These are phyloP conservation scores for Penicillium lagena DNA, from an alignment of 495 filamentous ascomycete species.

Conservation along the genomic window DNA sequence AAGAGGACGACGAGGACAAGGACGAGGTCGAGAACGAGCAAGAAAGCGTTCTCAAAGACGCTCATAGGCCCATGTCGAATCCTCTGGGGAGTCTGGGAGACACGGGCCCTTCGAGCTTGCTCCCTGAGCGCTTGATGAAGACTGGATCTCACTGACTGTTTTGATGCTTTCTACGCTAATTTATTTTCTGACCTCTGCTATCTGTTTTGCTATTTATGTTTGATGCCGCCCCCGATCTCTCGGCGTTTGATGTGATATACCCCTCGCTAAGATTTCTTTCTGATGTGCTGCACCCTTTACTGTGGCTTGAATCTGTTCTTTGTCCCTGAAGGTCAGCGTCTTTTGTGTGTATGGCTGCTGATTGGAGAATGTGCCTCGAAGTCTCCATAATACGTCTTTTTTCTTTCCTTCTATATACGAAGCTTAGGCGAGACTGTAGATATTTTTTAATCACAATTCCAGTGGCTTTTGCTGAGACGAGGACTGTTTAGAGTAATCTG, in stretches of 20 bases:
- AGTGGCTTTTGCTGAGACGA: too few species aligned
- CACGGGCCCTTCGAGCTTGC: constrained; percentile 11
- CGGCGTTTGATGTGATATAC: constrained; percentile 46
- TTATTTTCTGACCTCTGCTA: constrained; percentile 5
- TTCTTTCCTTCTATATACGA: too few species aligned
- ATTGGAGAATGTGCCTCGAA: too few species aligned
- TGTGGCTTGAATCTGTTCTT: background rate
- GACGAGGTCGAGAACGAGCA: constrained; percentile 9
- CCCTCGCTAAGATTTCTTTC: constrained; percentile 24
- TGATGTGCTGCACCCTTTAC: constrained; percentile 9
- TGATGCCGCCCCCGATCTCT: constrained; percentile 6
- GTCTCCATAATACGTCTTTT: too few species aligned
- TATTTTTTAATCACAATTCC: too few species aligned
- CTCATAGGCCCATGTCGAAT: constrained; percentile 9
- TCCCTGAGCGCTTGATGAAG: constrained; percentile 21
- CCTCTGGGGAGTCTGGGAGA: constrained; percentile 18
- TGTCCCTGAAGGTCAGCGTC: too few species aligned
- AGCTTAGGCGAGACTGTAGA: too few species aligned
- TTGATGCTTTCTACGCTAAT: constrained; percentile 1
- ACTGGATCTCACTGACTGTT: constrained; percentile 15
- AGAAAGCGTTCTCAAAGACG: constrained; percentile 4
- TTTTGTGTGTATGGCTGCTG: background rate
- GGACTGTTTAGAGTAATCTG: too few species aligned
- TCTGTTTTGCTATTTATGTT: constrained; percentile 11
- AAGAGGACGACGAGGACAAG: constrained; percentile 10